These are phyloP conservation scores for Soucietia sequanensis DNA, from an alignment of 805 yeast species.

Conservation along the genomic window DNA sequence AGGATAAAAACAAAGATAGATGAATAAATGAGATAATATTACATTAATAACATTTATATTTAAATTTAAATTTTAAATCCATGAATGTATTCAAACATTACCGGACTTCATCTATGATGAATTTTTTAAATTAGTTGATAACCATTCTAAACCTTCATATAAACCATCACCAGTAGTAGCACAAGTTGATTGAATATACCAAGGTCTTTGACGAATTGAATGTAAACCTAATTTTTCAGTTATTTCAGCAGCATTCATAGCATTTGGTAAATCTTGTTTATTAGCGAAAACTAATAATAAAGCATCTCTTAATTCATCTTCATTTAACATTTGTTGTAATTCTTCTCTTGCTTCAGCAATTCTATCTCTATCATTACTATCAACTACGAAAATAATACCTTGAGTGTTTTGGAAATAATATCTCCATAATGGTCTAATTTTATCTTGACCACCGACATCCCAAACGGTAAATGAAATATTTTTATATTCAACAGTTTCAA, in stretches of 20 bases:
- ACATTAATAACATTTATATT: too few relatives aligned
- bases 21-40: too few relatives aligned
- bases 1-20: too few relatives aligned
- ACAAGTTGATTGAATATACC: constrained; percentile 99
- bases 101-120: constrained; percentile 24
- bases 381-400: constrained; percentile 97
- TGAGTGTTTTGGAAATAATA: constrained; percentile 98
- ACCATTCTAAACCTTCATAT: constrained; percentile 97
- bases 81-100: too few relatives aligned
- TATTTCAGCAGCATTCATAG: constrained; percentile 98
- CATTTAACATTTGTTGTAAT: constrained; percentile 96
- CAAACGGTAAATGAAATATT: constrained; percentile 95
- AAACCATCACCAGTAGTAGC: constrained; percentile 99
- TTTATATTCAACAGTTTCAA: constrained; percentile 95
- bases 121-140: constrained; percentile 79
- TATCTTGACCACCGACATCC: constrained; percentile 99
- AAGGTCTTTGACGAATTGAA: constrained; percentile 96
- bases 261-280: constrained; percentile 98
- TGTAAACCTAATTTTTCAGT: constrained; percentile 96
- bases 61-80: too few relatives aligned
- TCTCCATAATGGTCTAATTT: constrained; percentile 98
- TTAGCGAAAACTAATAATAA: constrained; percentile 93
- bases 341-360: constrained; percentile 97
- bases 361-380: constrained; percentile 97
- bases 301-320: constrained; percentile 97